A percentile compares a stretch with the other conserved stretches of the same genome.
Conservation (phyloP, 176 grass and related monocot genomes). For the Ensete glaucum region DNA sequence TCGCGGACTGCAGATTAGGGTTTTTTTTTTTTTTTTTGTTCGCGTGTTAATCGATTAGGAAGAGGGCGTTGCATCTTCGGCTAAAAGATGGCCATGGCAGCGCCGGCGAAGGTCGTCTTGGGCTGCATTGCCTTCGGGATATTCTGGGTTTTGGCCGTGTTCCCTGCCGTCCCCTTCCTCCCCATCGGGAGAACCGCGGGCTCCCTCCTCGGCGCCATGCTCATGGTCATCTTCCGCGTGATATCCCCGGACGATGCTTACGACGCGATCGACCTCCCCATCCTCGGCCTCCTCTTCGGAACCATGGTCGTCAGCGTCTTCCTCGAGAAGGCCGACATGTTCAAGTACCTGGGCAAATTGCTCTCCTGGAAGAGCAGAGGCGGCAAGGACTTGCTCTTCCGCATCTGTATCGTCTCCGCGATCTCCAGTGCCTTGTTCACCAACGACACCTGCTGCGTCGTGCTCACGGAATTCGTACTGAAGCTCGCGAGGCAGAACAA, state of each 20-base stretch:
- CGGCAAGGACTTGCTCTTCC: slow-evolving; percentile 57
- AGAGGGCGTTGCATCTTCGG: too few species aligned
- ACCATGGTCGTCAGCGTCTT: slow-evolving; percentile 20
- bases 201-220: slow-evolving; percentile 15
- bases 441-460: slow-evolving; percentile 95
- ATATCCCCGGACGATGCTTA: slow-evolving; percentile 10
- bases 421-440: slow-evolving; percentile 89
- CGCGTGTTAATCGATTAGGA: too few species aligned
- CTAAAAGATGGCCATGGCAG: neutral
- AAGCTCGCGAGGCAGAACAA: slow-evolving; percentile 93
- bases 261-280: slow-evolving; percentile 18
- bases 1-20: too few species aligned
- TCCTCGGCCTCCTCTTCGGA: slow-evolving; percentile 13
- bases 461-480: slow-evolving; percentile 68
- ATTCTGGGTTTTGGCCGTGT: slow-evolving; percentile 12
- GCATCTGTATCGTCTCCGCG: slow-evolving; percentile 60
- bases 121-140: slow-evolving; percentile 5
- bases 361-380: slow-evolving; percentile 19
- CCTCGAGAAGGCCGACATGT: slow-evolving; percentile 20
- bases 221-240: slow-evolving; percentile 17
- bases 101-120: neutral
- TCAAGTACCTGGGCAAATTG: slow-evolving; percentile 13
- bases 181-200: slow-evolving; percentile 13
- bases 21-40: too few species aligned
- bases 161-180: slow-evolving; percentile 15